Base-by-base conservation (phyloP, 768 basidiomycete genomes). In the Rhizopogon vinicolor region DNA sequence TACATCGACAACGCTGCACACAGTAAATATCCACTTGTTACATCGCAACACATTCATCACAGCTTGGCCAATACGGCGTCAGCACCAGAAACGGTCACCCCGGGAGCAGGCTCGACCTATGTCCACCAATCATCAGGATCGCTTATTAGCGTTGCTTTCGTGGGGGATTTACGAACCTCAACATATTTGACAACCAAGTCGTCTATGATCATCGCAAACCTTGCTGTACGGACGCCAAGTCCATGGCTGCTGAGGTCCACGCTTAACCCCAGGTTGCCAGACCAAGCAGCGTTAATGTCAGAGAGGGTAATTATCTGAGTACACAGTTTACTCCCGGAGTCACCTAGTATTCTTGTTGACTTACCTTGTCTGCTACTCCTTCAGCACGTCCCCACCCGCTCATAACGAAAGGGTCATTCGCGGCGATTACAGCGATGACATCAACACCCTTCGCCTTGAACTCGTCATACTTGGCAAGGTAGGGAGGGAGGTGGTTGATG, bases 181-280 rank as follows among this genome's bases (percentile, higher is more conserved):
- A 91, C 62, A 62, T 86, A 85, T 58, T 80, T 81, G 62, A 93
- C 81, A 58, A 84, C 80, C 52, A 89, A 78, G 64, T 89, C 78
- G 44, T 93, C 86, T 61, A 89, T 62, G 62, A 89, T 71, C 54
- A 89, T 59, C 29, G 83, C 86, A 58, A 82, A 89, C 46, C 86
- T 81, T 25, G 68, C 68, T 35, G 85, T 85, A 51, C 87, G 84
- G 42, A 74, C 62, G 19, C 86, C 86, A 40, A 88, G 62, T 6
- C 82, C 84, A 3, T 67, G 33, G 19, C 56, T 70, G 22, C 75
- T 68, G 22, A 85, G 70, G 65, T 90, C 81, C 62, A 78, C 39
- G 68, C 80, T 62, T 65, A 89, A 69, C 54, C 86, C 78, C 22
- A 89, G 68, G 39, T 71, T 62, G 22, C 67, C 70, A 39, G 84